Percentiles rank a stretch among this genome's conserved stretches.
phyloP scores from a whole-genome alignment of 208 protist species.

The Trypanosomatidae sp. region DNA sequence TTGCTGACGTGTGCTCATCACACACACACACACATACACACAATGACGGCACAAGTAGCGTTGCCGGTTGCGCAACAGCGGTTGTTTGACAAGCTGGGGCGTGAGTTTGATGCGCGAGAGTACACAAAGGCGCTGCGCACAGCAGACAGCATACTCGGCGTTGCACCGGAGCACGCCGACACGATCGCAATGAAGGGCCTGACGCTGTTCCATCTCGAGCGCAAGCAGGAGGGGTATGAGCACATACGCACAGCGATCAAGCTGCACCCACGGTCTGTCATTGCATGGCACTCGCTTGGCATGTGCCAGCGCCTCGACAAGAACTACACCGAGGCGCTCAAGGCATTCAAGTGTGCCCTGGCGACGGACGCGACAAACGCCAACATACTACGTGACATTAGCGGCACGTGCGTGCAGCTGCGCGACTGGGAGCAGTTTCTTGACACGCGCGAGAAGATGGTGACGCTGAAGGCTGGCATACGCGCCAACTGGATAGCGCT shows the following conservation, averaged over 20 bases:
- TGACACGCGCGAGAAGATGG: conserved; percentile 73
- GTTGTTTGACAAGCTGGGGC: conserved; percentile 66
- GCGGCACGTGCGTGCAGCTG: conserved; percentile 81
- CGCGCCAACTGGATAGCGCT: conserved; percentile 83
- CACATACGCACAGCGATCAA: conserved; percentile 41
- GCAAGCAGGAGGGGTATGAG: conserved; percentile 55
- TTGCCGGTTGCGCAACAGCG: conserved; percentile 40
- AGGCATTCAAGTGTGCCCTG: conserved; percentile 85
- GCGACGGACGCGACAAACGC: conserved; percentile 58
- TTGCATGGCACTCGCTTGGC: conserved; percentile 92
- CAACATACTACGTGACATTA: conserved; percentile 86
- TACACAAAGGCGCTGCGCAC: conserved; percentile 69
- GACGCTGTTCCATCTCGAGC: conserved; percentile 52
- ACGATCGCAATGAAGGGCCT: conserved; percentile 75
- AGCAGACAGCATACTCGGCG: conserved; percentile 49
- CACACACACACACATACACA: conserved; percentile 1
- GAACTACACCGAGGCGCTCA: conserved; percentile 84
- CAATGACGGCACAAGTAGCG: not conserved
- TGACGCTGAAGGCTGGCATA: conserved; percentile 73
- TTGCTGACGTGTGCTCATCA: not conserved
- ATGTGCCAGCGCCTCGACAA: conserved; percentile 85
- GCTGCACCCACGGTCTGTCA: conserved; percentile 39
- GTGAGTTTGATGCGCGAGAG: conserved; percentile 63
- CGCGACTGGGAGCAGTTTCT: conserved; percentile 88
- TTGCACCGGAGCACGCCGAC: conserved; percentile 61